phyloP scores from a whole-genome alignment of 2,329 filamentous ascomycete species.

The Exophiala viscosa region DNA sequence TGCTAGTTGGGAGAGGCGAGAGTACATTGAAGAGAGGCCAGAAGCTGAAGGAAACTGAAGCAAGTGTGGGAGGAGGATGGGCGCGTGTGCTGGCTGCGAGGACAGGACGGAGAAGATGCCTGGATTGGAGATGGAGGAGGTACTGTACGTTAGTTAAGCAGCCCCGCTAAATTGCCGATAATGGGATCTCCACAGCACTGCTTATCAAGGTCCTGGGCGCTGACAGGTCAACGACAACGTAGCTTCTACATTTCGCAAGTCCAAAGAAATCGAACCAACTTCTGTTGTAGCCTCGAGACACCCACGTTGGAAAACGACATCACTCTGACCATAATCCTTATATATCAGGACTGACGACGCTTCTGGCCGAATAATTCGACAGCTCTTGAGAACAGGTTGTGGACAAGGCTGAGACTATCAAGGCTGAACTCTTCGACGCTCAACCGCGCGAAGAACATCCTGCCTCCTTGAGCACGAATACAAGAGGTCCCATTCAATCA shows the following conservation, averaged over 20 bases:
- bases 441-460: no score
- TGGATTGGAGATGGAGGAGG: no score
- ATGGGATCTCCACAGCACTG: no score
- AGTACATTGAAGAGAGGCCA: slow-evolving; percentile 60
- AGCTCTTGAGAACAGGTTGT: no score
- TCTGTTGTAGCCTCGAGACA: not conserved
- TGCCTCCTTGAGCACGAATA: no score
- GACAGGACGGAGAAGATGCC: no score
- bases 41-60: not conserved
- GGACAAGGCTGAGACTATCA: no score
- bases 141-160: no score
- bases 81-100: not conserved
- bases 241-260: not conserved
- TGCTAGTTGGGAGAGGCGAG: slow-evolving; percentile 67
- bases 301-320: not conserved
- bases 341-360: not conserved
- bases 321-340: not conserved
- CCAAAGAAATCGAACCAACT: not conserved
- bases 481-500: no score
- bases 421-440: no score
- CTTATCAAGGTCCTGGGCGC: not conserved
- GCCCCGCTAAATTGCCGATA: no score
- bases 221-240: slow-evolving; percentile 1
- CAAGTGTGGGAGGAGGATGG: not conserved
- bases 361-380: not conserved